A percentile compares a stretch with the other conserved stretches of the same genome.
Conservation (phyloP, 2,329 filamentous ascomycete species). For the Escovopsis sp. region DNA sequence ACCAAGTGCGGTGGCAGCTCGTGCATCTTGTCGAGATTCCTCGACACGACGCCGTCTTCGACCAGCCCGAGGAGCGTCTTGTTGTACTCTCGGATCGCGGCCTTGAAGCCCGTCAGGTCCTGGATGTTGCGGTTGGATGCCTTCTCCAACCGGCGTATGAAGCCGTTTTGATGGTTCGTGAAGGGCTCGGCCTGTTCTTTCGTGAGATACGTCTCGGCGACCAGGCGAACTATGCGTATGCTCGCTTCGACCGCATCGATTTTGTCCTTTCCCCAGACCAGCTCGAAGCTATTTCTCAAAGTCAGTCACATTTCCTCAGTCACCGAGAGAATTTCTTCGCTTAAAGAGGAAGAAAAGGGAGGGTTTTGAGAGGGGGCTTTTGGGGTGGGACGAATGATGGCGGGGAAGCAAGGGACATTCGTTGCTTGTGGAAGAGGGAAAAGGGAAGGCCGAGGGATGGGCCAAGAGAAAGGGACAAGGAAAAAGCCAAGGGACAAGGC, state of each 20-base stretch:
- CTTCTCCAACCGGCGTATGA: slow-evolving; percentile 62
- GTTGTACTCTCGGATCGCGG: slow-evolving; percentile 67
- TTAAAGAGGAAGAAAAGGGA: too few relatives aligned
- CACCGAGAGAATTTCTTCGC: too few relatives aligned
- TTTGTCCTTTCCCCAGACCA: slow-evolving; percentile 64
- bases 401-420: too few relatives aligned
- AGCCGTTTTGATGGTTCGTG: slow-evolving; percentile 55
- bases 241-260: slow-evolving; percentile 66
- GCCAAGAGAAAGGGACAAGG: too few relatives aligned
- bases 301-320: not conserved
- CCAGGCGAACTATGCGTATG: slow-evolving; percentile 50
- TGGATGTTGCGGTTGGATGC: slow-evolving; percentile 53
- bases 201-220: slow-evolving; percentile 65
- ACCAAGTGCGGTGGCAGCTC: slow-evolving; percentile 57
- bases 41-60: slow-evolving; percentile 53
- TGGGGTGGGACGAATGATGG: too few relatives aligned
- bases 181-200: slow-evolving; percentile 51
- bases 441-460: too few relatives aligned
- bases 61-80: slow-evolving; percentile 48
- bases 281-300: slow-evolving; percentile 29
- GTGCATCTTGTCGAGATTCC: slow-evolving; percentile 54
- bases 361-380: too few relatives aligned
- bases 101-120: slow-evolving; percentile 51
- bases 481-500: too few relatives aligned
- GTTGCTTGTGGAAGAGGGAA: too few relatives aligned